Base-by-base conservation (phyloP, 2,329 filamentous ascomycete genomes). In the Arthrobotrys iridis region DNA sequence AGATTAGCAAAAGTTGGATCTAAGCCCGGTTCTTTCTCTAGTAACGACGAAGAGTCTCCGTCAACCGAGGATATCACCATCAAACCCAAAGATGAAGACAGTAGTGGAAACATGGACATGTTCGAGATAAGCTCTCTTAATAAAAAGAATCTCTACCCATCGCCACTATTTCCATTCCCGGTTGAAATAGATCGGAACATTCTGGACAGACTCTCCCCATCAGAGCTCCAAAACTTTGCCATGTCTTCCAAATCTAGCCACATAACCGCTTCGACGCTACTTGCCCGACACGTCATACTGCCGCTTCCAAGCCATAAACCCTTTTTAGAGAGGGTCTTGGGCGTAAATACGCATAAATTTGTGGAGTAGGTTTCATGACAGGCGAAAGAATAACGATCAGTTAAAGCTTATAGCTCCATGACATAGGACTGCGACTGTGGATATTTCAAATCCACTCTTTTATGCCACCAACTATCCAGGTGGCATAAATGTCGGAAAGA, bases 361-460 rank as follows among this genome's bases (percentile, higher is more conserved):
- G 20, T 66, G 35, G 35, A 35, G 68, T 74, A 66, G 13, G 45
- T 13, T 15, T 8, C 13, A 62, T 22, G 26, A 13, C 13, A 18
- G 24, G 22, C 24, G 22, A 5, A 4, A 45, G 10, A 3, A 11
- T 2, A 4, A 3, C 6, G 10, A 43, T 45, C 26, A 11, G 8
- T 3, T 24, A 8, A 3, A 55, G 6, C 43, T 58, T 10, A 50
- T n/a, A 55, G 3, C 4, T n/a, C n/a, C 5, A 43, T 0, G 2
- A 4, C 15, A 10, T 10, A 62, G 63, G 60, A 67, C 46, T 24
- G 63, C 48, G 4, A 63, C 37, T 22, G 35, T 75, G 3, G 62
- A 75, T 43, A 26, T 75, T 8, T 75, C 70, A 2, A 33, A 67
- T 41, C 35, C 13, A 18, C 13, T 35, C 24, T 75, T 67, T 18